phyloP scores from a whole-genome alignment of 2,329 filamentous ascomycete species.

The Claviceps africana region DNA sequence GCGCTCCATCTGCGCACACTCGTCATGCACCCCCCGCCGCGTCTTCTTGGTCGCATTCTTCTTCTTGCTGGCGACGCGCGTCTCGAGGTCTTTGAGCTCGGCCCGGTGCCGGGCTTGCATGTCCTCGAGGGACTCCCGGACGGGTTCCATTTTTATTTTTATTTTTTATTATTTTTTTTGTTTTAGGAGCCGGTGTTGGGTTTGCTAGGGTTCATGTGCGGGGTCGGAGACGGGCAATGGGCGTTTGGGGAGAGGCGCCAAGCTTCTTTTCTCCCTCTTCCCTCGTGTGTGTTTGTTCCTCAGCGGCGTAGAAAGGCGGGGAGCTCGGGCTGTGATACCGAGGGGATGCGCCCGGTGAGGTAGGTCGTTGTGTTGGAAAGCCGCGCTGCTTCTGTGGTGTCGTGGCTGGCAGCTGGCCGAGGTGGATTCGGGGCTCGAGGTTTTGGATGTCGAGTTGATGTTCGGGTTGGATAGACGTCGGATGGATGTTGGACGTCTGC shows the following conservation, averaged over 20 bases:
- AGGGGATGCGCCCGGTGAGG: too few relatives aligned
- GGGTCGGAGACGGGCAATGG: background rate
- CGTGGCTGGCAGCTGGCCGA: too few relatives aligned
- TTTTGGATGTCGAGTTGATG: background rate
- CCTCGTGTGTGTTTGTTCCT: background rate
- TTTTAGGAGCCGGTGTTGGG: too few relatives aligned
- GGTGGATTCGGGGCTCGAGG: too few relatives aligned
- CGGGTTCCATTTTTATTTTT: background rate
- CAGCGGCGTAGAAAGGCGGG: background rate
- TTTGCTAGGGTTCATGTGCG: background rate
- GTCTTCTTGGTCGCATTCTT: constrained; percentile 89
- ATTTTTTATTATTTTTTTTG: background rate
- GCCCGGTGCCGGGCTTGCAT: constrained; percentile 70
- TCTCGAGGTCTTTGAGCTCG: constrained; percentile 76
- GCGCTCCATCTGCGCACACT: constrained; percentile 59
- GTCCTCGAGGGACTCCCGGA: constrained; percentile 51
- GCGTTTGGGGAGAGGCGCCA: too few relatives aligned
- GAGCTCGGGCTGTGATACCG: background rate
- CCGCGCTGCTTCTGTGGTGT: too few relatives aligned
- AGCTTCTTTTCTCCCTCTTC: background rate
- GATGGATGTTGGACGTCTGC: too few relatives aligned
- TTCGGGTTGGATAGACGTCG: too few relatives aligned
- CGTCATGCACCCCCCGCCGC: constrained; percentile 58
- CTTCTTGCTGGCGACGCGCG: constrained; percentile 84
- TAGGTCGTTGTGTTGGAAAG: too few relatives aligned